A percentile compares a stretch with the other conserved stretches of the same genome.
Conservation (phyloP, 2,329 filamentous ascomycete genomes). For the Aspergillus aculeatus region DNA sequence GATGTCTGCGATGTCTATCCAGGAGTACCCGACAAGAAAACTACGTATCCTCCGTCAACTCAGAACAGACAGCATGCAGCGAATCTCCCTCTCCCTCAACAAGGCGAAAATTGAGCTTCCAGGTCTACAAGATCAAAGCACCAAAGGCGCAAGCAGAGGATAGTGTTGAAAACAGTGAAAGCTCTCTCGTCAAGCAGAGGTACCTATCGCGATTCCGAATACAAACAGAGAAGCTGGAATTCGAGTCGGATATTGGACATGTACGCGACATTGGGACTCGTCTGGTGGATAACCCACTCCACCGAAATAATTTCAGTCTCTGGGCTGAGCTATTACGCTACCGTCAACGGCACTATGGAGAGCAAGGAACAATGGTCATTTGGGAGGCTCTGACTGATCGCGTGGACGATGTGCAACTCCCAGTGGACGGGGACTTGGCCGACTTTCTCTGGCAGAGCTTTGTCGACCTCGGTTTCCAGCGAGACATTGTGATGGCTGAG, state of each 20-base stretch:
- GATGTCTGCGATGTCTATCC: conserved; percentile 31
- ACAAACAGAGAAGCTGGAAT: conserved; percentile 38
- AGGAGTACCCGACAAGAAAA: conserved; percentile 16
- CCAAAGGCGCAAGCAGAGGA: conserved; percentile 6
- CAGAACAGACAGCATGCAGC: conserved; percentile 3
- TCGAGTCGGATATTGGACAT: conserved; percentile 44
- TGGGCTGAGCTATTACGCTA: conserved; percentile 48
- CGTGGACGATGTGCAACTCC: conserved; percentile 32
- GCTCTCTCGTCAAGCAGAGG: neutral
- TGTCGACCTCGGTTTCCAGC: conserved; percentile 36
- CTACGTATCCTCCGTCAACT: conserved; percentile 6
- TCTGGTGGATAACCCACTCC: conserved; percentile 36
- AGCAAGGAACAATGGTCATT: conserved; percentile 42
- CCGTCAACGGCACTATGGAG: conserved; percentile 44
- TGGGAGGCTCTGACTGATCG: conserved; percentile 40
- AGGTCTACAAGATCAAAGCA: conserved; percentile 29
- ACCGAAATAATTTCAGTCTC: conserved; percentile 39
- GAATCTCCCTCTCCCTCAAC: conserved; percentile 5
- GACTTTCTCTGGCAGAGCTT: conserved; percentile 46
- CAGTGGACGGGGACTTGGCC: conserved; percentile 36
- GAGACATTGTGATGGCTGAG: conserved; percentile 34
- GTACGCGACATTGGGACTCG: conserved; percentile 35
- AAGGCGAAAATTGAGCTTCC: conserved; percentile 13
- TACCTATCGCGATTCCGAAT: conserved; percentile 20
- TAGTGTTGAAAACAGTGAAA: neutral